Evolutionary conservation across 108 stramenopile genomes (phyloP).

Genomic region (Cyclotella atomus): DNA sequence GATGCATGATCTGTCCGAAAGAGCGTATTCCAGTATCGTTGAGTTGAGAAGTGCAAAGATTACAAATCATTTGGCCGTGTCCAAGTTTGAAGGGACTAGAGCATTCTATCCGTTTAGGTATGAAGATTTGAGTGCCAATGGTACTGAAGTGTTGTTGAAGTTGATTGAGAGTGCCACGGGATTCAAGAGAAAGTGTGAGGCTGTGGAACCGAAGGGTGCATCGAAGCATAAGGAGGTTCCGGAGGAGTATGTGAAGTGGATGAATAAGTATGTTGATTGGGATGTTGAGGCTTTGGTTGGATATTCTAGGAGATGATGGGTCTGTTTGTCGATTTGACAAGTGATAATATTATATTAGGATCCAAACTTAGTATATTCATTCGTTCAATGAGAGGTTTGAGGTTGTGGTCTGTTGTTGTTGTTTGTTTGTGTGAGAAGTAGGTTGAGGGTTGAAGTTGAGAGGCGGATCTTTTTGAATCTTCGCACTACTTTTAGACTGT

Average conservation of each 20-base stretch:
- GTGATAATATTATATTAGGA: no score
- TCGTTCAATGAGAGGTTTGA: no score
- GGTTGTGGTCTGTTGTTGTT: no score
- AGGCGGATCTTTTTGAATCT: no score
- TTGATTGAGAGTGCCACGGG: slow-evolving; percentile 40
- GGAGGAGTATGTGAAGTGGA: slow-evolving; percentile 39
- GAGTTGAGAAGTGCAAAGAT: slow-evolving; percentile 45
- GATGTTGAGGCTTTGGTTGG: slow-evolving; percentile 46
- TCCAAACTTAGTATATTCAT: no score
- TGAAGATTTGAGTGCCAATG: slow-evolving; percentile 43
- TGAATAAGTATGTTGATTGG: slow-evolving; percentile 54
- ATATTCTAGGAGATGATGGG: slow-evolving; percentile 26
- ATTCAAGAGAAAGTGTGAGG: slow-evolving; percentile 31
- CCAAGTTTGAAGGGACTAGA: slow-evolving; percentile 26
- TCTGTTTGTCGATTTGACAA: not conserved
- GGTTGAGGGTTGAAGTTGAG: no score
- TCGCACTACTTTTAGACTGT: no score
- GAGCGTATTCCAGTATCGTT: slow-evolving; percentile 41
- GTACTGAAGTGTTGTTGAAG: slow-evolving; percentile 27
- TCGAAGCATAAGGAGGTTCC: slow-evolving; percentile 27
- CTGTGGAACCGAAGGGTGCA: slow-evolving; percentile 7
- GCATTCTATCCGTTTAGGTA: slow-evolving; percentile 40
- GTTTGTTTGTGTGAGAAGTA: no score
- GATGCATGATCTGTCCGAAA: slow-evolving; percentile 43
- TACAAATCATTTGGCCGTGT: slow-evolving; percentile 35